Base-by-base conservation (phyloP, 768 basidiomycete species). In the Auricularia auricula-judae region DNA sequence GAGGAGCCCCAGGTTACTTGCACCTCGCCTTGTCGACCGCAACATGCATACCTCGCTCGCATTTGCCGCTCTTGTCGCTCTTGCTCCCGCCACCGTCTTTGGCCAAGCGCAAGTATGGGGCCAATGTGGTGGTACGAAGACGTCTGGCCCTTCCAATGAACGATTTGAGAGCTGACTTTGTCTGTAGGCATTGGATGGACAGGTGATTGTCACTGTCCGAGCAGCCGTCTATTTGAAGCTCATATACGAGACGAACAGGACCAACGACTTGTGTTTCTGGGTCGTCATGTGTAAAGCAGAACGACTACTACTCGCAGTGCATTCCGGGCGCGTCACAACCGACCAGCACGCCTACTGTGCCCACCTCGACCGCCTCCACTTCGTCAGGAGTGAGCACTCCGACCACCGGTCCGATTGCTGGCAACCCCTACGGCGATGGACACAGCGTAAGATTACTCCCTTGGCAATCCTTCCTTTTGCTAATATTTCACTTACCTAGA, bases 381-480 rank as follows among this genome's bases (percentile, higher is more conserved):
- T 70, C 76, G 2, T 71, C 67, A 42, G 12, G 39, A 53, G 34
- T 66, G 4, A 62, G 72, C 33, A 63, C 72, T 5, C 61, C 65
- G 56, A 76, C 77, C 36, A 66, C 73, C 36, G 74, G 77, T 21
- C 78, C 82, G 1, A 74, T 71, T 62, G 75, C 81, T 23, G 81
- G 77, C 33, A 85, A 84, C 73, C 84, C 85, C 5, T 86, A 74
- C 74, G 72, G 70, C 21, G 56, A 59, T 34, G 83, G 83, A 53
- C 81, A 80, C 68, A 72, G 72, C 63, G 82, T 82, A 67, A 63
- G 69, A 53, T 43, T 1, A 18, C 14, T 1, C 29, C 18, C 8
- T 29, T 21, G 16, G 2, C 11, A 8, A 54, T 5, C 7, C 23
- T 14, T 29, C 29, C 29, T 42, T 10, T 42, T 8, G 36, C 56